Evolutionary conservation across 306 rosid genomes (phyloP).

Genomic region (Glycine tomentella): DNA sequence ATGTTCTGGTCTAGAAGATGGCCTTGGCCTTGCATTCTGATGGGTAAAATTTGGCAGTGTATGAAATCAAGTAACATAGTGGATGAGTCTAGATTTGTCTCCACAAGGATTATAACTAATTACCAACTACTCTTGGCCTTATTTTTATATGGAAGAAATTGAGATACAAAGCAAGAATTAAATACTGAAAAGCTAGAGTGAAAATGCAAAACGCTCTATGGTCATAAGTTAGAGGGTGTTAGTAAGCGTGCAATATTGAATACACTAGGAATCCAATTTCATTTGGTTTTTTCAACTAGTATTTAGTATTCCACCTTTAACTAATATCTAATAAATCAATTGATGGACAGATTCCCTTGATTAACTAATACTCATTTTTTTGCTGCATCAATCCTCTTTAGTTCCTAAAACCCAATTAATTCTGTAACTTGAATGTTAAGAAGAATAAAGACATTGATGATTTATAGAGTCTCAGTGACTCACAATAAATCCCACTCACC

Average conservation of each 20-base stretch:
- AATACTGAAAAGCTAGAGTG: slow-evolving; percentile 10
- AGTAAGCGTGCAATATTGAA: not conserved
- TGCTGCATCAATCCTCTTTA: not conserved
- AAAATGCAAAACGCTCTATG: not conserved
- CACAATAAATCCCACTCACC: slow-evolving; percentile 11
- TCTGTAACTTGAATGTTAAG: slow-evolving; percentile 7
- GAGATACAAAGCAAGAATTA: not conserved
- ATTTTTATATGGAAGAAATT: slow-evolving; percentile 7
- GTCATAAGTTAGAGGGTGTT: slow-evolving; percentile 11
- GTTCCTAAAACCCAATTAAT: slow-evolving; percentile 33
- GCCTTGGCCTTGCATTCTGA: slow-evolving; percentile 18
- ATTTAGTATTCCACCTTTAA: slow-evolving; percentile 11
- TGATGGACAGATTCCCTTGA: slow-evolving; percentile 28
- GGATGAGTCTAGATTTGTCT: not conserved
- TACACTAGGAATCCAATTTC: not conserved
- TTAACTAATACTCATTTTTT: slow-evolving; percentile 16
- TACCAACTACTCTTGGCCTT: not conserved
- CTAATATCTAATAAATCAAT: not conserved
- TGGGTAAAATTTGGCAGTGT: not conserved
- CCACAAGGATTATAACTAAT: not conserved
- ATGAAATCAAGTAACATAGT: slow-evolving; percentile 3
- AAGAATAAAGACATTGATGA: not conserved
- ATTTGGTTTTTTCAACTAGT: not conserved
- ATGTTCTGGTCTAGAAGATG: not conserved
- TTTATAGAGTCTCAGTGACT: not conserved